A percentile compares a stretch with the other conserved stretches of the same genome.
Evolutionary conservation across 1,284 basidiomycete species (phyloP).

Genomic region (Fomitiporia mediterranea): DNA sequence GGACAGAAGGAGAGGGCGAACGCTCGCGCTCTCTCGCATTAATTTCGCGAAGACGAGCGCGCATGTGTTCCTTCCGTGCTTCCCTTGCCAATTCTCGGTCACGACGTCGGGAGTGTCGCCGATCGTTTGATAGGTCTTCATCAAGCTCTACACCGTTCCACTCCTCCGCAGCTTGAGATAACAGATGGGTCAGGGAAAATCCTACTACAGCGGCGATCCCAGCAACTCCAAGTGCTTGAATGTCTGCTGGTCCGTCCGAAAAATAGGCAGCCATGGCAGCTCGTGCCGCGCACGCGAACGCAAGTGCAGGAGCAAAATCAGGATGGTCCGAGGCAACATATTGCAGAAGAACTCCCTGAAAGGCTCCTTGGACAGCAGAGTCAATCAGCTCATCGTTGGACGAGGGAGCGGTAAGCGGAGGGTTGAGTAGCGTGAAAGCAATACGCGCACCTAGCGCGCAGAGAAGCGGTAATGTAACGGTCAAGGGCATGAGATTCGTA

Average conservation of each 20-base stretch:
- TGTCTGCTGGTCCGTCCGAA: conserved; percentile 45
- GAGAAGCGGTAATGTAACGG: conserved; percentile 41
- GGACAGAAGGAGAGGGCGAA: conserved; percentile 5
- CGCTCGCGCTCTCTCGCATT: conserved; percentile 13
- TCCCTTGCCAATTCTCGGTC: conserved; percentile 13
- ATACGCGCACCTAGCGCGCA: conserved; percentile 65
- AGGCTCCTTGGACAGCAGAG: conserved; percentile 60
- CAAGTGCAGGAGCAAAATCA: conserved; percentile 50
- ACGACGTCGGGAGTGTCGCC: conserved; percentile 8
- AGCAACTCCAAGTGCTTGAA: conserved; percentile 49
- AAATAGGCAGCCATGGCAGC: conserved; percentile 53
- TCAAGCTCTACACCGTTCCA: conserved; percentile 5
- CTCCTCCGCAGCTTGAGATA: conserved; percentile 12
- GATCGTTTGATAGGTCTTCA: conserved; percentile 8
- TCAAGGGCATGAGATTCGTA: conserved; percentile 25
- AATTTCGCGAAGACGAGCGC: conserved; percentile 16
- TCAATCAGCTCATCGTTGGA: conserved; percentile 39
- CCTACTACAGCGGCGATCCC: conserved; percentile 13
- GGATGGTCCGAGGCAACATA: conserved; percentile 53
- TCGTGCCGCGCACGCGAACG: conserved; percentile 52
- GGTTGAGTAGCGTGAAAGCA: conserved; percentile 49
- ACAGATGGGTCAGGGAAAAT: conserved; percentile 6
- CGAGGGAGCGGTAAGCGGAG: conserved; percentile 35
- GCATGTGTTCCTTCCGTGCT: conserved; percentile 14
- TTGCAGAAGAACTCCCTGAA: conserved; percentile 71